phyloP scores from a whole-genome alignment of 352 stramenopile genomes.

The Globisporangium carolinianum region DNA sequence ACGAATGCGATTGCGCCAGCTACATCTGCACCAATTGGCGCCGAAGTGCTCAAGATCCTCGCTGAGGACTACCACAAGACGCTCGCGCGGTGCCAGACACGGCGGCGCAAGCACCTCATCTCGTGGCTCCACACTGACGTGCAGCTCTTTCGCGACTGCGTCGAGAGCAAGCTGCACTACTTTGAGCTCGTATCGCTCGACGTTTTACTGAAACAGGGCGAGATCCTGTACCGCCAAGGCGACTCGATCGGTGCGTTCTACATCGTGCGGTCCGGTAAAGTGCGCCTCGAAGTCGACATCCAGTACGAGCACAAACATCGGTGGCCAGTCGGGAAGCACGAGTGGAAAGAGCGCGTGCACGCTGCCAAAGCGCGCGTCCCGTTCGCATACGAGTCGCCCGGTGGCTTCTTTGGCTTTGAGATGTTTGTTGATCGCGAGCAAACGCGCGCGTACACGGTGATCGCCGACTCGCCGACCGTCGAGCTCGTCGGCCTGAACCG shows the following conservation, averaged over 20 bases:
- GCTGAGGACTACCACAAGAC: constrained; percentile 72
- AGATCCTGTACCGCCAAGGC: constrained; percentile 52
- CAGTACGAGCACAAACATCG: constrained; percentile 62
- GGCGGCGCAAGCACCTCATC: constrained; percentile 56
- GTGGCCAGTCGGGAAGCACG: constrained; percentile 40
- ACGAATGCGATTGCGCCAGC: neutral
- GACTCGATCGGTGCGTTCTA: constrained; percentile 65
- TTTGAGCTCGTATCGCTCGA: constrained; percentile 75
- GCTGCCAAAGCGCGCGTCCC: constrained; percentile 39
- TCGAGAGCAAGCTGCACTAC: constrained; percentile 71
- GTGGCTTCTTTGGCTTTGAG: constrained; percentile 62
- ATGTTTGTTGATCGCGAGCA: constrained; percentile 59
- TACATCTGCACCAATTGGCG: constrained; percentile 15
- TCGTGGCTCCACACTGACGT: constrained; percentile 66
- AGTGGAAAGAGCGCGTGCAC: constrained; percentile 53
- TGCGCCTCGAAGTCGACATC: constrained; percentile 60
- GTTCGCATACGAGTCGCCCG: constrained; percentile 40
- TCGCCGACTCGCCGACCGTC: constrained; percentile 41
- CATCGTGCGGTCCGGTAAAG: constrained; percentile 45
- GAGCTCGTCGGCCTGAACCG: constrained; percentile 62
- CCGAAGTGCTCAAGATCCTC: constrained; percentile 60
- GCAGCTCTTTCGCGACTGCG: constrained; percentile 56
- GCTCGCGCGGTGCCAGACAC: constrained; percentile 50
- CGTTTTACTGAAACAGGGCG: constrained; percentile 46
- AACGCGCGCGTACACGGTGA: constrained; percentile 41